Conservation (phyloP, 805 yeast species). For the Barnettozyma wickerhamii region DNA sequence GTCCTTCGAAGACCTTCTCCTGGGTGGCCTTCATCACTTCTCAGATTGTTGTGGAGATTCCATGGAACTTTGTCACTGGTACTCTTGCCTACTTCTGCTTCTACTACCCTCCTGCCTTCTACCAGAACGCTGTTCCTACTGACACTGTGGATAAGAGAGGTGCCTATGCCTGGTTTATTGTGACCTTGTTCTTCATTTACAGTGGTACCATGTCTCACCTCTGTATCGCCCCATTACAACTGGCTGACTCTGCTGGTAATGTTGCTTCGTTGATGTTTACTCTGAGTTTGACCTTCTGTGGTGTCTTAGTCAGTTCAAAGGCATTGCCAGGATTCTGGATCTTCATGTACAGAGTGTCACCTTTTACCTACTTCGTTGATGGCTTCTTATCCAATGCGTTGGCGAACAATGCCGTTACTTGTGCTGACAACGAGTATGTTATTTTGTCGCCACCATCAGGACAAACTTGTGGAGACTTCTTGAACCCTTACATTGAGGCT, state of each 20-base stretch:
- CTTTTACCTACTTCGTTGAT: conserved; percentile 61
- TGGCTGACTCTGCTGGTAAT: conserved; percentile 61
- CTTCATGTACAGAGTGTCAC: conserved; percentile 70
- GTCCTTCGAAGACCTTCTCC: conserved; percentile 66
- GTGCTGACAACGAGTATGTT: conserved; percentile 45
- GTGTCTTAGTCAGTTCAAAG: conserved; percentile 59
- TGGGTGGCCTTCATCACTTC: conserved; percentile 62
- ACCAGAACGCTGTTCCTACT: conserved; percentile 45
- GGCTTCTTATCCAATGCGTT: conserved; percentile 52
- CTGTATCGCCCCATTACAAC: conserved; percentile 52
- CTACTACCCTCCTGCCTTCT: conserved; percentile 72
- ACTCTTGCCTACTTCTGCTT: conserved; percentile 56
- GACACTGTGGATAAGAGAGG: conserved; percentile 43
- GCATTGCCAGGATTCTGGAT: conserved; percentile 67
- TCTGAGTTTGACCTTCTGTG: conserved; percentile 66
- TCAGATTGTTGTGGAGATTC: conserved; percentile 61
- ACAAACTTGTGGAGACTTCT: conserved; percentile 52
- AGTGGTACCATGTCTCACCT: conserved; percentile 53
- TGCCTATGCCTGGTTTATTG: conserved; percentile 37
- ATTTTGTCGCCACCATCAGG: conserved; percentile 50
- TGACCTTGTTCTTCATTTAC: conserved; percentile 49
- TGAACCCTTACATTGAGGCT: conserved; percentile 31
- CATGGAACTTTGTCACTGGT: conserved; percentile 58
- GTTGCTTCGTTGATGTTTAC: conserved; percentile 52
- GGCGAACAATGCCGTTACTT: conserved; percentile 42